Evolutionary conservation across 225 moss, liverwort and hornwort species (phyloP).

Genomic region (Sphagnum contortum): DNA sequence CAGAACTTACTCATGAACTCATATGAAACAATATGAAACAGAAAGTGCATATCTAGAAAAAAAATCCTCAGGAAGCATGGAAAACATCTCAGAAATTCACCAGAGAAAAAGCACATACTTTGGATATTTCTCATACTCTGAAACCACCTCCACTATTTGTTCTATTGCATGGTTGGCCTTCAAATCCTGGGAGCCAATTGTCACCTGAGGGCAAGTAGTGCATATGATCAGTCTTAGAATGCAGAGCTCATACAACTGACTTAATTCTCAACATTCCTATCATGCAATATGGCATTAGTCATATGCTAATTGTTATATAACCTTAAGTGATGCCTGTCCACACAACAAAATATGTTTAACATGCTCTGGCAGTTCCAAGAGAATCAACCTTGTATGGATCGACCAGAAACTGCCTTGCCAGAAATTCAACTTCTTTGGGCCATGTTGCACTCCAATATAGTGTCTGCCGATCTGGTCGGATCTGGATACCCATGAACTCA

Average conservation of each 20-base stretch:
- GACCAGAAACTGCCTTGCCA: constrained; percentile 73
- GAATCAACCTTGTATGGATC: constrained; percentile 70
- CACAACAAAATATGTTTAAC: too few relatives aligned
- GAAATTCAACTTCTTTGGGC: constrained; percentile 86
- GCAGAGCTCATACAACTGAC: too few relatives aligned
- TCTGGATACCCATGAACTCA: constrained; percentile 23
- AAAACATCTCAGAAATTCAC: too few relatives aligned
- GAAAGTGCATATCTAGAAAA: too few relatives aligned
- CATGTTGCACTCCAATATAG: constrained; percentile 96
- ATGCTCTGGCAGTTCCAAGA: too few relatives aligned
- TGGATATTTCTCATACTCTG: constrained; percentile 82
- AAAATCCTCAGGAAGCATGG: too few relatives aligned
- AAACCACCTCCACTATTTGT: constrained; percentile 90
- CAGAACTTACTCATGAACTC: too few relatives aligned
- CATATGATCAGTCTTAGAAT: neutral
- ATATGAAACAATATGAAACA: too few relatives aligned
- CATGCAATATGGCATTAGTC: too few relatives aligned
- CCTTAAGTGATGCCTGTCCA: too few relatives aligned
- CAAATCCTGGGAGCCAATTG: constrained; percentile 83
- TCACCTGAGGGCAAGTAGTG: constrained; percentile 40
- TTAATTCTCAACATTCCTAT: too few relatives aligned
- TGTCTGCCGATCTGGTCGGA: constrained; percentile 95
- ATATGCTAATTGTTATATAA: too few relatives aligned
- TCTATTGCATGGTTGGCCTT: constrained; percentile 92
- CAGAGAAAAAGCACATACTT: constrained; percentile 31